Conservation (phyloP, 2,329 filamentous ascomycete genomes). For the Penicillium glabrum region DNA sequence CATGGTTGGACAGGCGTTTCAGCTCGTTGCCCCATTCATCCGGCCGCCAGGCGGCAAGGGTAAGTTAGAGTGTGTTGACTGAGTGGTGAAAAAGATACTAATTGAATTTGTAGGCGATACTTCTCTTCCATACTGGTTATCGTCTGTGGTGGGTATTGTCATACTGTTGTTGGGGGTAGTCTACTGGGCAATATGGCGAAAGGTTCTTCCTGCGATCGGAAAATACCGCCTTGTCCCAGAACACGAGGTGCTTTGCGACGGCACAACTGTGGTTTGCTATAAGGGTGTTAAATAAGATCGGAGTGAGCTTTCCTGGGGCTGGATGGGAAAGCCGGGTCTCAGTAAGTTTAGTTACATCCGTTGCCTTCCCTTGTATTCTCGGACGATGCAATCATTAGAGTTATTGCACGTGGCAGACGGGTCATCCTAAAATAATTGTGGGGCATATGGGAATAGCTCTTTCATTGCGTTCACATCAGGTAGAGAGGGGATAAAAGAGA, state of each 20-base stretch:
- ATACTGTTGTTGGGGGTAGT: constrained; percentile 47
- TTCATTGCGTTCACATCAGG: too few relatives aligned
- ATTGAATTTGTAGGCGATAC: constrained; percentile 25
- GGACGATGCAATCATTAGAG: too few relatives aligned
- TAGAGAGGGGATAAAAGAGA: too few relatives aligned
- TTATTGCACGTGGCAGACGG: too few relatives aligned
- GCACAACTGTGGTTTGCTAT: constrained; percentile 21
- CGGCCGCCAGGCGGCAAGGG: constrained; percentile 45
- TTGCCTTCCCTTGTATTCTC: too few relatives aligned
- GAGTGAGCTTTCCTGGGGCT: not conserved
- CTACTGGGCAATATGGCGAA: constrained; percentile 42
- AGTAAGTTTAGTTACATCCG: too few relatives aligned
- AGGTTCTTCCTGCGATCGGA: constrained; percentile 14
- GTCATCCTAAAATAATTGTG: too few relatives aligned
- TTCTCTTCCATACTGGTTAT: constrained; percentile 50
- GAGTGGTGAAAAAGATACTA: not conserved
- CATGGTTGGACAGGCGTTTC: constrained; percentile 61
- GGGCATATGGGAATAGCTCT: too few relatives aligned
- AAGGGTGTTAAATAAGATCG: constrained; percentile 2
- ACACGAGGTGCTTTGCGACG: constrained; percentile 17
- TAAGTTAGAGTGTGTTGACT: constrained; percentile 20
- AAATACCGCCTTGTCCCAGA: constrained; percentile 16
- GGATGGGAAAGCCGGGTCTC: not conserved
- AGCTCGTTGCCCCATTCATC: constrained; percentile 59
- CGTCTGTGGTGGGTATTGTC: constrained; percentile 49